phyloP scores from a whole-genome alignment of 1,284 basidiomycete genomes.

The Ganoderma leucocontextum region DNA sequence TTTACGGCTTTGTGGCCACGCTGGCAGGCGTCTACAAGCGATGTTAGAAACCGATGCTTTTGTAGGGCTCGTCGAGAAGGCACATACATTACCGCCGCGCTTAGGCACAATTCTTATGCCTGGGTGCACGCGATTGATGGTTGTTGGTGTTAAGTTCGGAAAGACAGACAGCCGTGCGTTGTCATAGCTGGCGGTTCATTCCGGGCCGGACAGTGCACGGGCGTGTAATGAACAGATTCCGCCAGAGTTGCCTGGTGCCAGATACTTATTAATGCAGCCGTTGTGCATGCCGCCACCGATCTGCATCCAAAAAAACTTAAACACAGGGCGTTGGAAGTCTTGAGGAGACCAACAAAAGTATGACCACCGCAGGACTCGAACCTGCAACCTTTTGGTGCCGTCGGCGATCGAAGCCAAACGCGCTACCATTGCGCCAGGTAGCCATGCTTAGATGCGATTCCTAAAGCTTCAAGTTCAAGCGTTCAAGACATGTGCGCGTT shows the following conservation, averaged over 20 bases:
- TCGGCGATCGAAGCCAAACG: slow-evolving; percentile 84
- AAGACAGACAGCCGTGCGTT: neutral
- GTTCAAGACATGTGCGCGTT: neutral
- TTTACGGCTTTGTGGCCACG: neutral
- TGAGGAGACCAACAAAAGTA: slow-evolving; percentile 38
- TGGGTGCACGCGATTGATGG: neutral
- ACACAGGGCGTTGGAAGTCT: no score
- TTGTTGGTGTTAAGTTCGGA: neutral
- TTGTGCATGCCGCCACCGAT: no score
- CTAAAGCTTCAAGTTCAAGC: no score
- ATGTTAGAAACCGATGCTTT: neutral
- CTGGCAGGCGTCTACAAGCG: neutral
- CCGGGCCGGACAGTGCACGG: neutral
- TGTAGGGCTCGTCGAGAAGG: neutral
- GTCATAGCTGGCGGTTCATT: neutral
- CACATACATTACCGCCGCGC: neutral
- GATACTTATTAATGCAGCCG: neutral
- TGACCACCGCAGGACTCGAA: slow-evolving; percentile 90
- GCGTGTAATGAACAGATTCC: neutral
- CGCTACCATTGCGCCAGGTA: slow-evolving; percentile 84
- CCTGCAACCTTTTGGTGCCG: slow-evolving; percentile 85
- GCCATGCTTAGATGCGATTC: slow-evolving; percentile 47
- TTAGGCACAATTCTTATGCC: neutral
- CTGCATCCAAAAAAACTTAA: no score
- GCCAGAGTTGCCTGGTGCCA: neutral